Evolutionary conservation across 208 protist species (phyloP).

Genomic region (Novymonas esmeraldas): DNA sequence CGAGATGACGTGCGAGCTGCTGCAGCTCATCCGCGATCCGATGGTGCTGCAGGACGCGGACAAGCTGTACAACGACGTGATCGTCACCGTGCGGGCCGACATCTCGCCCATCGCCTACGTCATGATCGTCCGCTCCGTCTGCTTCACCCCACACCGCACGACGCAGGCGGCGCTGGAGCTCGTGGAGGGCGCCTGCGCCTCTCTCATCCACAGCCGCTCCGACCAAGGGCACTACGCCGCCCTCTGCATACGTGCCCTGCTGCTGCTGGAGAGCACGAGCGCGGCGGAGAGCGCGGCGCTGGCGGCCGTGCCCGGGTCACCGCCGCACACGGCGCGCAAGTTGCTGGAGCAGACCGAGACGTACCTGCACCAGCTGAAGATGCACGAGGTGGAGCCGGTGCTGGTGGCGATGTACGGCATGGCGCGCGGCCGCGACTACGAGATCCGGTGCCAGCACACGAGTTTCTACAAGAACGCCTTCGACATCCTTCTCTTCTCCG

Average conservation of each 20-base stretch:
- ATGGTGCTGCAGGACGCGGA: slow-evolving; percentile 60
- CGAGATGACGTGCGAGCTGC: slow-evolving; percentile 72
- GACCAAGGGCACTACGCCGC: slow-evolving; percentile 66
- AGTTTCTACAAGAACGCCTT: slow-evolving; percentile 88
- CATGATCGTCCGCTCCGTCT: slow-evolving; percentile 78
- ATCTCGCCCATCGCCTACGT: slow-evolving; percentile 88
- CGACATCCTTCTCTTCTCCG: slow-evolving; percentile 70
- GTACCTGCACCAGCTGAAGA: slow-evolving; percentile 70
- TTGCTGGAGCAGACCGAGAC: slow-evolving; percentile 77
- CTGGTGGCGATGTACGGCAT: slow-evolving; percentile 71
- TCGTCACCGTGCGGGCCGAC: slow-evolving; percentile 67
- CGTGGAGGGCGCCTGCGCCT: slow-evolving; percentile 61
- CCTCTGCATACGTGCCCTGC: slow-evolving; percentile 82
- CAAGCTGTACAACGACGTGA: slow-evolving; percentile 77
- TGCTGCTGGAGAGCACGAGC: slow-evolving; percentile 67
- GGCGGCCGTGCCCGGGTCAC: slow-evolving; percentile 44
- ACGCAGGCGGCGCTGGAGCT: slow-evolving; percentile 68
- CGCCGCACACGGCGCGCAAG: slow-evolving; percentile 62
- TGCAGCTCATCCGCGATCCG: slow-evolving; percentile 67
- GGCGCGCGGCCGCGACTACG: slow-evolving; percentile 86
- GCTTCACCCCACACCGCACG: slow-evolving; percentile 70
- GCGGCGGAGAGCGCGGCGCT: slow-evolving; percentile 30
- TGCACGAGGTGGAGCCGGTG: slow-evolving; percentile 88
- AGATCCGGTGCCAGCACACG: slow-evolving; percentile 80
- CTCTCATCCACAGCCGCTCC: slow-evolving; percentile 43